Evolutionary conservation across 495 filamentous ascomycete genomes (phyloP).

Genomic region (Neurospora sp.): DNA sequence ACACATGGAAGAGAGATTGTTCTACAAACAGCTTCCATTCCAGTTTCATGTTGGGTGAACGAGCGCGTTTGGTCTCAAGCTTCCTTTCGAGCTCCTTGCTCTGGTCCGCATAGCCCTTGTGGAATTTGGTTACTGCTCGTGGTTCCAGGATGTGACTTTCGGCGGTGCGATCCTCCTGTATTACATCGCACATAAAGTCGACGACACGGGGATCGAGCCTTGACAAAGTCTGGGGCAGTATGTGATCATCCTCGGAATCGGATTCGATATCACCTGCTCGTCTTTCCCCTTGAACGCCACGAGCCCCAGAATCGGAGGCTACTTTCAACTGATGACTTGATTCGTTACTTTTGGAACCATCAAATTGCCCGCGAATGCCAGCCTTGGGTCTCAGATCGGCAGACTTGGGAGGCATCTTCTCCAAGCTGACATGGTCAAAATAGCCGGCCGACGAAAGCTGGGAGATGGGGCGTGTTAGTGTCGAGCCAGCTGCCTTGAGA

Average conservation of each 20-base stretch:
- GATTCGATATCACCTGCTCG: constrained; percentile 12
- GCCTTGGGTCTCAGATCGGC: constrained; percentile 15
- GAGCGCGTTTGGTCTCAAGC: constrained; percentile 9
- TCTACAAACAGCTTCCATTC: constrained; percentile 53
- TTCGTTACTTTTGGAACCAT: constrained; percentile 9
- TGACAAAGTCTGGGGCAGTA: constrained; percentile 34
- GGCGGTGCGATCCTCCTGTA: constrained; percentile 39
- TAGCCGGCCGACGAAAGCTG: constrained; percentile 27
- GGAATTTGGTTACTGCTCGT: constrained; percentile 18
- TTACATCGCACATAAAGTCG: constrained; percentile 42
- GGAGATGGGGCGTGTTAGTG: constrained; percentile 27
- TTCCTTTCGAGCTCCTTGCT: constrained; percentile 30
- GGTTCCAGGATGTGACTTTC: constrained; percentile 40
- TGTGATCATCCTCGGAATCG: constrained; percentile 26
- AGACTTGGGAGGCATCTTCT: constrained; percentile 25
- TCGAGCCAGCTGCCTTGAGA: constrained; percentile 24
- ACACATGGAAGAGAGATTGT: constrained; percentile 63
- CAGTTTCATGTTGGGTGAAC: constrained; percentile 19
- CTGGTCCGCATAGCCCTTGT: constrained; percentile 14
- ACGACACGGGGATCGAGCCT: constrained; percentile 36
- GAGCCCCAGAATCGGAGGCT: constrained; percentile 1
- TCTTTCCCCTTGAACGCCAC: constrained; percentile 3
- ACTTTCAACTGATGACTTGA: not conserved
- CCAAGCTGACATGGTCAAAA: constrained; percentile 24
- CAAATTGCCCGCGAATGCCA: constrained; percentile 9